phyloP scores from a whole-genome alignment of 106 monocot species.

The Posidonia australis region DNA sequence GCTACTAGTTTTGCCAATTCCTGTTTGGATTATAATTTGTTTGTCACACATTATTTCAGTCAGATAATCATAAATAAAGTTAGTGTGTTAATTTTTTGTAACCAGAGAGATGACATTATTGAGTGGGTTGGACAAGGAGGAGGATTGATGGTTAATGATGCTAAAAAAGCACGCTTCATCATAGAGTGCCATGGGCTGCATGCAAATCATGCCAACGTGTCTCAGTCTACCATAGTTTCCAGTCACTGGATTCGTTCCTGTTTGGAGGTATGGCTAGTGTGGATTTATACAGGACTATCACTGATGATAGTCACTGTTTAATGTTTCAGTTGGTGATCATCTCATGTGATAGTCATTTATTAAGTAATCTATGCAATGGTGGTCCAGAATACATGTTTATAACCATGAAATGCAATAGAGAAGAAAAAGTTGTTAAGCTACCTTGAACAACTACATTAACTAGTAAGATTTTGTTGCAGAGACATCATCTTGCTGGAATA shows the following conservation, averaged over 20 bases:
- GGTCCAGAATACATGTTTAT: too few species aligned
- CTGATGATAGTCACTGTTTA: too few species aligned
- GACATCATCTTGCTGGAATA: too few species aligned
- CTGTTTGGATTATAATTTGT: not conserved
- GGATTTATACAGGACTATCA: too few species aligned
- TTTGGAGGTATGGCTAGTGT: slow-evolving; percentile 45
- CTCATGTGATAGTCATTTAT: too few species aligned
- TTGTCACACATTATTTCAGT: not conserved
- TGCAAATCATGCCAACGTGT: slow-evolving; percentile 10
- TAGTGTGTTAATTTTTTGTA: not conserved
- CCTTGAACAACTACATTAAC: too few species aligned
- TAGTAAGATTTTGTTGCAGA: too few species aligned
- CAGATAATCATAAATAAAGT: not conserved
- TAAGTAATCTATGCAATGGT: too few species aligned
- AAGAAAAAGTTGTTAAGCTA: too few species aligned
- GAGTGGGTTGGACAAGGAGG: slow-evolving; percentile 81
- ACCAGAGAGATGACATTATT: slow-evolving; percentile 69
- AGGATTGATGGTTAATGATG: slow-evolving; percentile 43
- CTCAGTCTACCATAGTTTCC: slow-evolving; percentile 40
- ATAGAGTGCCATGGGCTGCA: slow-evolving; percentile 57
- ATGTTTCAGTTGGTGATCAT: too few species aligned
- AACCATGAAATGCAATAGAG: too few species aligned
- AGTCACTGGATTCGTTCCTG: slow-evolving; percentile 89
- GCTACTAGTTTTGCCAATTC: too few species aligned
- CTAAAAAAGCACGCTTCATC: slow-evolving; percentile 38